These are phyloP conservation scores for Penstemon newberryi DNA, from an alignment of 257 asterid species.

Conservation along the genomic window DNA sequence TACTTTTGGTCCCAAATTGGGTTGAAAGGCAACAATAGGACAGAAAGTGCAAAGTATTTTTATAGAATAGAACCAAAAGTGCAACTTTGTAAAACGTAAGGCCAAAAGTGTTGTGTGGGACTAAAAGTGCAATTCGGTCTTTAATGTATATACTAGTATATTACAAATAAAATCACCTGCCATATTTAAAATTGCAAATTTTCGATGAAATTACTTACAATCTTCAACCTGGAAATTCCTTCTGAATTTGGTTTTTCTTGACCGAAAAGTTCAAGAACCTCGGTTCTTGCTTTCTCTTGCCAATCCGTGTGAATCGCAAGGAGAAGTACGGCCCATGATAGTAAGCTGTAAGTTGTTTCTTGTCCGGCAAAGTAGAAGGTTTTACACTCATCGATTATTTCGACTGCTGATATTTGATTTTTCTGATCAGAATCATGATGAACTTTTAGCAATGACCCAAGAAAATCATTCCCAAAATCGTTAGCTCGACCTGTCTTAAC, in stretches of 20 bases:
- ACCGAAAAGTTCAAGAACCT: not conserved
- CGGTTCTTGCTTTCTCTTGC: constrained; percentile 10
- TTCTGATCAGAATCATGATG: not conserved
- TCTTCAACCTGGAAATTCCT: not conserved
- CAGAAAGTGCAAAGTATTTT: no score
- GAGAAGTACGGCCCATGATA: constrained; percentile 1
- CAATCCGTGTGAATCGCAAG: not conserved
- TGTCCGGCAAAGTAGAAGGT: constrained; percentile 16
- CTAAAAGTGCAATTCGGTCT: no score
- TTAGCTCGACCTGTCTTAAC: not conserved
- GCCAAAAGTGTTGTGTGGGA: no score
- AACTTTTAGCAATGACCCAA: constrained; percentile 1
- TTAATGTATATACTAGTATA: no score
- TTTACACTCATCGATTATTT: constrained; percentile 15
- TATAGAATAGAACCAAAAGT: no score
- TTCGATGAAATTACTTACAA: not conserved
- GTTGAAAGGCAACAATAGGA: no score
- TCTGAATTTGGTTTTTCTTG: constrained; percentile 14
- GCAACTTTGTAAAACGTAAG: no score
- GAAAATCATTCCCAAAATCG: not conserved
- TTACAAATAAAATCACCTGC: no score
- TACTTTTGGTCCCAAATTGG: no score
- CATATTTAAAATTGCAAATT: no score
- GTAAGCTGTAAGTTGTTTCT: constrained; percentile 1
- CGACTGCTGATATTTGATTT: not conserved